A percentile compares a stretch with the other conserved stretches of the same genome.
phyloP scores from a whole-genome alignment of 495 filamentous ascomycete genomes.

The Trichoderma asperelloides region DNA sequence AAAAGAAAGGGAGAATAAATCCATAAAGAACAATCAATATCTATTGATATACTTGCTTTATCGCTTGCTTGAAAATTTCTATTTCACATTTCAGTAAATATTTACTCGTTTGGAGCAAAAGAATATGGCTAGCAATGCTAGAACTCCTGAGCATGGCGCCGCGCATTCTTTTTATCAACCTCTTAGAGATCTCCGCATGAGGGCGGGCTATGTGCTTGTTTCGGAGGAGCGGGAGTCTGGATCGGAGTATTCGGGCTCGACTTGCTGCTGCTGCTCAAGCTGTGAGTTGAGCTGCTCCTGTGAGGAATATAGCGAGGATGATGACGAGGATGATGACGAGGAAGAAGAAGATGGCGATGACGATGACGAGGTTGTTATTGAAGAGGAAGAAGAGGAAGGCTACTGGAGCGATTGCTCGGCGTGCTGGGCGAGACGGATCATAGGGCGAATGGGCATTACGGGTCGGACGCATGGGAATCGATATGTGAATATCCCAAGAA shows the following conservation, averaged over 20 bases:
- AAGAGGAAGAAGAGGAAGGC: background rate
- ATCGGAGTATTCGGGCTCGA: background rate
- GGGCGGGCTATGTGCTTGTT: background rate
- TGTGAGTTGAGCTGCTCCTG: background rate
- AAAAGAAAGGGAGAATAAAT: too few relatives aligned
- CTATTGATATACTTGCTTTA: too few relatives aligned
- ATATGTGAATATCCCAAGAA: background rate
- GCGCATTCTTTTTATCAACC: background rate
- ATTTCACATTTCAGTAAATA: too few relatives aligned
- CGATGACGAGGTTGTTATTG: too few relatives aligned
- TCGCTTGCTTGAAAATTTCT: too few relatives aligned
- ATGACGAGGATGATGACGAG: background rate
- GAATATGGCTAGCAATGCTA: background rate
- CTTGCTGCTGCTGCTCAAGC: background rate
- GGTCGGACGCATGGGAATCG: background rate
- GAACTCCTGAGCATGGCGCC: background rate
- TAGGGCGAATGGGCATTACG: background rate
- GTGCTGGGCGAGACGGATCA: background rate
- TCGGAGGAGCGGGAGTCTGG: background rate
- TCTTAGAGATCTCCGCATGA: background rate
- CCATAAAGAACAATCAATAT: too few relatives aligned
- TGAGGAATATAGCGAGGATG: background rate
- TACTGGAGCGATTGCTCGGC: background rate
- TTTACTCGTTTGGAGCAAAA: background rate
- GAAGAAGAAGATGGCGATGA: too few relatives aligned